Conservation (phyloP, 2,329 filamentous ascomycete genomes). For the Aspergillus sp. region DNA sequence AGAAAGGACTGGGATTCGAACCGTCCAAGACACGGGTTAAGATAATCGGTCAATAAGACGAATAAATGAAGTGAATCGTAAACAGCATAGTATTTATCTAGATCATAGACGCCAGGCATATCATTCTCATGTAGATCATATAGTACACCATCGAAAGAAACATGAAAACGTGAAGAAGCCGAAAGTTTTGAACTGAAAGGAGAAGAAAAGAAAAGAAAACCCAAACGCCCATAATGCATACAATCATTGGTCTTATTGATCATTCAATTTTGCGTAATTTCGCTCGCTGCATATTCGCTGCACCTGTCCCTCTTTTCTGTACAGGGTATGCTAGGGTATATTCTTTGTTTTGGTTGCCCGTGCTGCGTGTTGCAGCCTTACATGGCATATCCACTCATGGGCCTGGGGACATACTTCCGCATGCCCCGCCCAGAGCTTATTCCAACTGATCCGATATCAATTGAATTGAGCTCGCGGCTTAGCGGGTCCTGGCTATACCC, state of each 20-base stretch:
- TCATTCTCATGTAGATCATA: conserved; percentile 1
- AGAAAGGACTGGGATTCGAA: too few species aligned
- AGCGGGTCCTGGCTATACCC: conserved; percentile 48
- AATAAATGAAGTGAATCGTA: not conserved
- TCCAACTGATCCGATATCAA: conserved; percentile 46
- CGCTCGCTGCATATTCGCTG: not conserved
- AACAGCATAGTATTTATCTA: not conserved
- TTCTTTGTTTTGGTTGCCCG: not conserved
- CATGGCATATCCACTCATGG: conserved; percentile 30
- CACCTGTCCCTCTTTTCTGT: not conserved
- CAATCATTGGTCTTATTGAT: not conserved
- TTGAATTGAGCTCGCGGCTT: conserved; percentile 56
- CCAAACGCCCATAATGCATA: conserved; percentile 1
- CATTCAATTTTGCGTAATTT: not conserved
- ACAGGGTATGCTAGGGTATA: not conserved
- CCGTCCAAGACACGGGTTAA: not conserved
- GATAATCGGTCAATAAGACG: not conserved
- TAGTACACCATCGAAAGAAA: conserved; percentile 3
- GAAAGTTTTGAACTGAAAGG: conserved; percentile 8
- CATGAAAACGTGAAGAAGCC: conserved; percentile 2
- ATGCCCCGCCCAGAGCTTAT: conserved; percentile 30
- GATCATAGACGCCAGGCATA: not conserved
- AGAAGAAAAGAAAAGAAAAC: not conserved
- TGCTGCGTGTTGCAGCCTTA: conserved; percentile 12
- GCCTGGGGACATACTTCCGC: conserved; percentile 33